These are phyloP conservation scores for Novymonas esmeraldas DNA, from an alignment of 208 protist genomes.

Conservation along the genomic window DNA sequence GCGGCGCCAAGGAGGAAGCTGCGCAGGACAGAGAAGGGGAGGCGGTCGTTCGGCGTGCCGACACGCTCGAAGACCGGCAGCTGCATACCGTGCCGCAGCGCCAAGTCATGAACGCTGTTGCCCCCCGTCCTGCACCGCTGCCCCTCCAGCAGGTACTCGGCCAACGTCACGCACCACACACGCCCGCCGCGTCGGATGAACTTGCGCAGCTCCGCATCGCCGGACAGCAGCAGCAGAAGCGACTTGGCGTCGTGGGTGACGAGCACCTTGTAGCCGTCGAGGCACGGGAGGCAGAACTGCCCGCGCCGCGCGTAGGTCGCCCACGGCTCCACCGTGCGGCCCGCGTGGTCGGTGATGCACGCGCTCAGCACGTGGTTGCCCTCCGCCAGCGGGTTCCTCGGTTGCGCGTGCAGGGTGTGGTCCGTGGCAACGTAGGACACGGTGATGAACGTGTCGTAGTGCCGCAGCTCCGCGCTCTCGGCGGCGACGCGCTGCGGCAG, in stretches of 20 bases:
- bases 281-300: constrained; percentile 58
- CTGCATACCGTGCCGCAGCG: constrained; percentile 58
- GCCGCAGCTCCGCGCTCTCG: constrained; percentile 52
- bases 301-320: constrained; percentile 54
- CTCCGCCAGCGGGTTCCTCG: constrained; percentile 55
- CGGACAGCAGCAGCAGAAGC: constrained; percentile 64
- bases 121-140: constrained; percentile 60
- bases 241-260: constrained; percentile 82
- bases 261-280: constrained; percentile 73
- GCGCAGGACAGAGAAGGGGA: constrained; percentile 71
- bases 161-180: constrained; percentile 88
- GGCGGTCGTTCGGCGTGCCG: constrained; percentile 42
- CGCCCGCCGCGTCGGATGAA: constrained; percentile 82
- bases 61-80: constrained; percentile 57
- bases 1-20: constrained; percentile 48
- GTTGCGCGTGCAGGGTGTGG: constrained; percentile 54
- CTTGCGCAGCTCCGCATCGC: constrained; percentile 55
- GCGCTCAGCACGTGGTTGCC: constrained; percentile 70
- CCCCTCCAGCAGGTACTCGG: constrained; percentile 82
- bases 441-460: constrained; percentile 66
- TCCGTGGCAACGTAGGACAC: constrained; percentile 75
- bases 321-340: constrained; percentile 70
- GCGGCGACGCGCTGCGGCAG: constrained; percentile 38
- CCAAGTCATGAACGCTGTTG: constrained; percentile 60
- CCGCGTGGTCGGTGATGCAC: constrained; percentile 50